Evolutionary conservation across 2,329 filamentous ascomycete genomes (phyloP), one percentile per base, ranked within the genome.

Genomic region (Colletotrichum chlorophyti): DNA sequence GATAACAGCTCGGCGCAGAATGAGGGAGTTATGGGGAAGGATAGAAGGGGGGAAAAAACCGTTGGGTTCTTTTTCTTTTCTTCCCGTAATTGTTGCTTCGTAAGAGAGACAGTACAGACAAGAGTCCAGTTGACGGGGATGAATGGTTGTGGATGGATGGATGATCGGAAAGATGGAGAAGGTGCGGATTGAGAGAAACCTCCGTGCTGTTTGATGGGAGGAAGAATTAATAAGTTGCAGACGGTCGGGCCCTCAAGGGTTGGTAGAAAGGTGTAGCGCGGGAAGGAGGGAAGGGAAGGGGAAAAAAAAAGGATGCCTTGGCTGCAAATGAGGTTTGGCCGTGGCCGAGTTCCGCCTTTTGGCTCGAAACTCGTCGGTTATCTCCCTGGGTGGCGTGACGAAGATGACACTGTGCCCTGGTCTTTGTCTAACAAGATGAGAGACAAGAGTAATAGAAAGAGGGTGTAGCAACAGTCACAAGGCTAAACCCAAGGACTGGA

Each of bases 321-420:
- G 57, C 51, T 57, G 57, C 38, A 41, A 60, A 55, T 57, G 51
- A 57, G 45, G 32, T 60, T n/a, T 60, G 24, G 45, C 24, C 32
- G 51, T 49, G 55, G 55, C 57, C 57, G 32, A 60, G 57, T 60
- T 60, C 57, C 57, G 57, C 57, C 55, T 55, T 55, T 60, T 57
- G 38, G 57, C 51, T 60, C 51, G 38, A 45, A 60, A 60, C 51
- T 55, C 21, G 51, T 60, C 57, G 57, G 57, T 60, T 57, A 57
- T 60, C 52, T 57, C 57, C 57, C 45, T 40, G 32, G 43, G 57
- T 60, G 51, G 57, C 57, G 57, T 57, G 38, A 60, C 43, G 55
- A 47, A 49, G 43, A 48, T 32, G 37, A 34, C 57, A 24, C 51
- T 50, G 43, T 45, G 34, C 41, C 40, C 29, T 26, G 27, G 45